These are phyloP conservation scores for Naganishia sp. DNA, from an alignment of 1,284 basidiomycete genomes.

Conservation along the genomic window DNA sequence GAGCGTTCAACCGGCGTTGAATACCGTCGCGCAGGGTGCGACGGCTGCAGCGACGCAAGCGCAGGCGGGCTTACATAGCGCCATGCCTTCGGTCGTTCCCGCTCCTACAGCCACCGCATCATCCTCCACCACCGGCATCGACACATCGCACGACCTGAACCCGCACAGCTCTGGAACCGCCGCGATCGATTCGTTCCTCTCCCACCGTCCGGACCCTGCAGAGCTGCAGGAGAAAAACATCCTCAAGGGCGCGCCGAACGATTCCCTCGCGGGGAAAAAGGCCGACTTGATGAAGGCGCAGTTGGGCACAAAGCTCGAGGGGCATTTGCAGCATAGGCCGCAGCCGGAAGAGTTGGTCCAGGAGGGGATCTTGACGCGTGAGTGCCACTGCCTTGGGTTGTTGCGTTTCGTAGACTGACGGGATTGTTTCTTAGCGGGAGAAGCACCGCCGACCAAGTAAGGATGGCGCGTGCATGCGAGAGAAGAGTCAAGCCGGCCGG, in stretches of 20 bases:
- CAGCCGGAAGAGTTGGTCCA: constrained; percentile 69
- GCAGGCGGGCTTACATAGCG: constrained; percentile 43
- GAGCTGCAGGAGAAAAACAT: constrained; percentile 73
- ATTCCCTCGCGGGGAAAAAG: constrained; percentile 27
- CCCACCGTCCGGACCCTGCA: constrained; percentile 62
- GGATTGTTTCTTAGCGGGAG: neutral
- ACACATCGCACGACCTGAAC: constrained; percentile 43
- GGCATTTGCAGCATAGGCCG: constrained; percentile 66
- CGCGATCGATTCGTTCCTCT: constrained; percentile 64
- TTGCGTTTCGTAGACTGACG: neutral
- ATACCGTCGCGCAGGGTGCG: constrained; percentile 20
- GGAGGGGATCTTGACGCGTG: constrained; percentile 67
- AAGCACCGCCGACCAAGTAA: constrained; percentile 11
- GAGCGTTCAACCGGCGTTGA: constrained; percentile 32
- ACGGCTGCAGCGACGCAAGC: constrained; percentile 42
- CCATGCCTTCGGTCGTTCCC: constrained; percentile 43
- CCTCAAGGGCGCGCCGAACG: constrained; percentile 62
- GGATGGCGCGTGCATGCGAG: neutral
- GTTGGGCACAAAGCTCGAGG: constrained; percentile 71
- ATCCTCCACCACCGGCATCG: constrained; percentile 35
- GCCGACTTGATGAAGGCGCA: constrained; percentile 47
- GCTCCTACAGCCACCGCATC: constrained; percentile 35
- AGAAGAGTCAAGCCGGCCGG: neutral
- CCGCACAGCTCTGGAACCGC: constrained; percentile 41
- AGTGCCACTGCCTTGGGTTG: constrained; percentile 36